These are phyloP conservation scores for Canavalia ensiformis DNA, from an alignment of 306 rosid genomes.

Conservation along the genomic window DNA sequence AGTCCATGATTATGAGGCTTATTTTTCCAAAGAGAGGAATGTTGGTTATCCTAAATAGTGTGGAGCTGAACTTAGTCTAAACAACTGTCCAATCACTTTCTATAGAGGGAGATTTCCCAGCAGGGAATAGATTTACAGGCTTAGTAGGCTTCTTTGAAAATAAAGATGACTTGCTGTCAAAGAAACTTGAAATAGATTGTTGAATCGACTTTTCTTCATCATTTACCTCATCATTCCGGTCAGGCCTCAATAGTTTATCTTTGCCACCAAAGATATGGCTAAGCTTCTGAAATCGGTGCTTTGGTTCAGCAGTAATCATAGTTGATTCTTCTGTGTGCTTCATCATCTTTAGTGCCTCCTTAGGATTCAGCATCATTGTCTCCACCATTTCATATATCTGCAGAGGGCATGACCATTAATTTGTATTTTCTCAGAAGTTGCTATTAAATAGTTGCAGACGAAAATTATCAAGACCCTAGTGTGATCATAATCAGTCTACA, in stretches of 20 bases:
- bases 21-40: background rate
- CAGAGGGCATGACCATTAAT: slow-evolving; percentile 4
- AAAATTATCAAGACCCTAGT: background rate
- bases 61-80: slow-evolving; percentile 48
- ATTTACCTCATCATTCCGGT: slow-evolving; percentile 54
- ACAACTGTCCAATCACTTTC: slow-evolving; percentile 74
- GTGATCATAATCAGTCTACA: slow-evolving; percentile 10
- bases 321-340: slow-evolving; percentile 68
- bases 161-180: slow-evolving; percentile 84
- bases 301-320: slow-evolving; percentile 47
- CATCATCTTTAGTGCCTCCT: slow-evolving; percentile 68
- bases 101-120: slow-evolving; percentile 47
- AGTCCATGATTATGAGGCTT: too few species aligned
- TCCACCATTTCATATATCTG: slow-evolving; percentile 94
- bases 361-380: slow-evolving; percentile 79
- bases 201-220: slow-evolving; percentile 57
- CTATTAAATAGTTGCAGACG: slow-evolving; percentile 13
- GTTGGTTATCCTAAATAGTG: slow-evolving; percentile 19
- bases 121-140: slow-evolving; percentile 42
- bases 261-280: slow-evolving; percentile 77
- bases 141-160: slow-evolving; percentile 71
- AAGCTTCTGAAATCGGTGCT: slow-evolving; percentile 61
- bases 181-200: slow-evolving; percentile 81
- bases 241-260: slow-evolving; percentile 59
- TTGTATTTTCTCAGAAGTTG: background rate